Conservation (phyloP, 495 filamentous ascomycete species). For the Rhypophila decipiens region DNA sequence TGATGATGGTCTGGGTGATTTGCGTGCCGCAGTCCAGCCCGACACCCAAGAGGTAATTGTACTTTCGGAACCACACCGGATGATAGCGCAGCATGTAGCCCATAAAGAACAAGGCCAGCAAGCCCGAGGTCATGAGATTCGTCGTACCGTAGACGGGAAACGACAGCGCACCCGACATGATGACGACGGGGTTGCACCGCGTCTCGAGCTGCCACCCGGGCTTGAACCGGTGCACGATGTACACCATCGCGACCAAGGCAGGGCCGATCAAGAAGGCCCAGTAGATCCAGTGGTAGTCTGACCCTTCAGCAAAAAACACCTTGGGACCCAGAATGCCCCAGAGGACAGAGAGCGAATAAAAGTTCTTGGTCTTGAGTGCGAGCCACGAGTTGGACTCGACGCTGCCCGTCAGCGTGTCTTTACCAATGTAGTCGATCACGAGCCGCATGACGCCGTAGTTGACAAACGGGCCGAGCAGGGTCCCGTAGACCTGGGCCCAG, state of each 20-base stretch:
- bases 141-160: constrained; percentile 16
- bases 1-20: constrained; percentile 7
- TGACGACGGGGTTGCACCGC: constrained; percentile 6
- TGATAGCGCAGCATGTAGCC: constrained; percentile 12
- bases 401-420: constrained; percentile 1
- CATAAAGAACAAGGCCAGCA: constrained; percentile 15
- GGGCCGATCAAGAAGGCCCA: constrained; percentile 13
- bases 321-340: constrained; percentile 12
- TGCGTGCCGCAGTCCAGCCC: constrained; percentile 49
- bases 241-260: neutral
- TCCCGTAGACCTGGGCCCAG: constrained; percentile 29
- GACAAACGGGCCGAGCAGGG: constrained; percentile 28
- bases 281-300: constrained; percentile 6
- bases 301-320: neutral
- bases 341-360: constrained; percentile 15
- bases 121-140: constrained; percentile 8
- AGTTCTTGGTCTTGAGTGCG: constrained; percentile 10
- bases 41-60: constrained; percentile 47
- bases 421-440: constrained; percentile 9
- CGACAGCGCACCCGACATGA: constrained; percentile 9
- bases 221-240: constrained; percentile 6
- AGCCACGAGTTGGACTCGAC: constrained; percentile 4
- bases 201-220: constrained; percentile 12
- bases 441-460: constrained; percentile 30
- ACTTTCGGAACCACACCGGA: constrained; percentile 28